These are phyloP conservation scores for Trichophyton verrucosum DNA, from an alignment of 2,329 filamentous ascomycete genomes.

Conservation along the genomic window DNA sequence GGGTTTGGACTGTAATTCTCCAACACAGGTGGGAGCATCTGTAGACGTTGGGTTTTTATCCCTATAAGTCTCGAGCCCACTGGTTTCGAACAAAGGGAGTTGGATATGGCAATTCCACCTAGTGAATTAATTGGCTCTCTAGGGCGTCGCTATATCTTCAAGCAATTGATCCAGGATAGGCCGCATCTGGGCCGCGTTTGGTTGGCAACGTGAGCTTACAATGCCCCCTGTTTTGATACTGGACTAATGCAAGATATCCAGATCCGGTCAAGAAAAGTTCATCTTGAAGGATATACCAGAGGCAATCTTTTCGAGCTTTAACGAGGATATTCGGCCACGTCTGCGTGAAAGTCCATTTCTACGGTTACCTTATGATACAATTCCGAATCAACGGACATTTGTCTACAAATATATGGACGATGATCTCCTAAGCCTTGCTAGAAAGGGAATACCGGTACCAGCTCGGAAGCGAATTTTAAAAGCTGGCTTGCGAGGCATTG, in stretches of 20 bases:
- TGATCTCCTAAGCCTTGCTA: constrained; percentile 33
- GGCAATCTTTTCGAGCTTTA: constrained; percentile 17
- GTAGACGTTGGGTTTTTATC: no score
- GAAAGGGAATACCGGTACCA: constrained; percentile 28
- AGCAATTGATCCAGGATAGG: constrained; percentile 24
- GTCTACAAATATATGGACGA: constrained; percentile 36
- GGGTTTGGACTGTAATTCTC: no score
- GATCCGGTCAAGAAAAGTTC: constrained; percentile 16
- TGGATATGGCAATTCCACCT: not conserved
- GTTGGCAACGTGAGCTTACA: constrained; percentile 18
- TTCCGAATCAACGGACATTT: constrained; percentile 34
- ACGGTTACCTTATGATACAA: constrained; percentile 29
- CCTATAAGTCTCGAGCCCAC: no score
- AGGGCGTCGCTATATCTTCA: constrained; percentile 22
- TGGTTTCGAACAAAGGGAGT: not conserved
- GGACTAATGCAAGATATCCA: constrained; percentile 7
- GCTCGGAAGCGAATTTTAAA: constrained; percentile 34
- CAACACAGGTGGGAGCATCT: no score
- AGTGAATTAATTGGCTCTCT: constrained; percentile 17
- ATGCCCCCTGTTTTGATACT: no score
- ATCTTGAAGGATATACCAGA: constrained; percentile 19
- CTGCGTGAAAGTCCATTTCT: constrained; percentile 27
- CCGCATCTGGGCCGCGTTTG: constrained; percentile 22
- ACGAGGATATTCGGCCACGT: constrained; percentile 16
- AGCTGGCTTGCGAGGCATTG: constrained; percentile 22